Percentiles rank a stretch among this genome's conserved stretches.
These are phyloP conservation scores for Oryza rufipogon DNA, from an alignment of 176 grass and related monocot genomes.

Conservation along the genomic window DNA sequence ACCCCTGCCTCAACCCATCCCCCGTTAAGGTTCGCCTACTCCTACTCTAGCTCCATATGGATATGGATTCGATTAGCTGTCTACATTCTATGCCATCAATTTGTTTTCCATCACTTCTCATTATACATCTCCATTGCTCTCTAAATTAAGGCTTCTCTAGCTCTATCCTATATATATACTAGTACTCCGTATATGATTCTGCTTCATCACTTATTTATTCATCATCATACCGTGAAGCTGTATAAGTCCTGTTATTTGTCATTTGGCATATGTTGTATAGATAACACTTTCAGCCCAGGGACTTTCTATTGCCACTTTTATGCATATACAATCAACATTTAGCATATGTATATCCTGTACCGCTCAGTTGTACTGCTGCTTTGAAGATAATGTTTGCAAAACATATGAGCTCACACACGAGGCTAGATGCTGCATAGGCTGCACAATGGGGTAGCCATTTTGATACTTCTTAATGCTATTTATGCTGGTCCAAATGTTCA, in stretches of 20 bases:
- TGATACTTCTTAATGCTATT: background rate
- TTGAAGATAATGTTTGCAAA: too few relatives aligned
- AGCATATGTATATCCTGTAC: background rate
- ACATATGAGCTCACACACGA: background rate
- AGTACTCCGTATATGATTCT: background rate
- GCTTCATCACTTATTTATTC: background rate
- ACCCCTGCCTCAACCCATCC: slow-evolving; percentile 82
- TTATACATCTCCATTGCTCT: too few relatives aligned
- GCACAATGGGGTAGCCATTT: background rate
- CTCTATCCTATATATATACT: too few relatives aligned
- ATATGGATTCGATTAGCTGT: background rate
- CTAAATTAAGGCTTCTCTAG: background rate
- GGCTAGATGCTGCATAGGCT: background rate
- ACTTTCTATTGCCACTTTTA: background rate
- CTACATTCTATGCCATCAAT: too few relatives aligned
- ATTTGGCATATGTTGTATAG: background rate
- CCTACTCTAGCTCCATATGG: background rate
- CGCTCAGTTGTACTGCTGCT: too few relatives aligned
- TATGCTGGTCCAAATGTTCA: background rate
- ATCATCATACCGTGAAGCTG: background rate
- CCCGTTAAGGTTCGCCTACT: slow-evolving; percentile 55
- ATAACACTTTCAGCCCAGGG: background rate
- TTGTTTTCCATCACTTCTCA: too few relatives aligned
- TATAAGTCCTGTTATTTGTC: background rate
- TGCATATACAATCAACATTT: background rate